Percentiles rank a stretch among this genome's conserved stretches.
Evolutionary conservation across 176 grass and related monocot genomes (phyloP).

Genomic region (Eragrostis curvula): DNA sequence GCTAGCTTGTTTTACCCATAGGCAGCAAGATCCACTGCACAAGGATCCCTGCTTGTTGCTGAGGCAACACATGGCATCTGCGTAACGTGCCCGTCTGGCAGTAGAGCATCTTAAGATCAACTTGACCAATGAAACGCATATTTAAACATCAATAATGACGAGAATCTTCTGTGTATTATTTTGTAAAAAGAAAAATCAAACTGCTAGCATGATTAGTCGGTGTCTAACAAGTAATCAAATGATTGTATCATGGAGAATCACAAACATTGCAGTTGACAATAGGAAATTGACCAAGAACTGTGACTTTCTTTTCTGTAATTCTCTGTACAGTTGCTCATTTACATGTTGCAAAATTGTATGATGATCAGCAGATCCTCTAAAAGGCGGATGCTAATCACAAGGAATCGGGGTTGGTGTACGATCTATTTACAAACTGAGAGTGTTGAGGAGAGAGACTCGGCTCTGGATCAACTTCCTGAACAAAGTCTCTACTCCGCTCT

Average conservation of each 20-base stretch:
- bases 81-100: constrained; percentile 26
- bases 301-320: constrained; percentile 17
- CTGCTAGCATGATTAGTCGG: neutral
- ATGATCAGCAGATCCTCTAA: constrained; percentile 49
- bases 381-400: constrained; percentile 44
- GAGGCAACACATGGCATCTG: constrained; percentile 33
- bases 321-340: constrained; percentile 39
- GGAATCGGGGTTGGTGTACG: neutral
- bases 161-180: constrained; percentile 10
- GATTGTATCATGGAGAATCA: neutral
- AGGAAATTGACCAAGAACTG: constrained; percentile 14
- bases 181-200: neutral
- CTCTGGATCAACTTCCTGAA: constrained; percentile 58
- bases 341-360: constrained; percentile 21
- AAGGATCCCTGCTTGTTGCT: constrained; percentile 40
- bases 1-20: constrained; percentile 38
- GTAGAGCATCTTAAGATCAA: neutral
- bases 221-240: neutral
- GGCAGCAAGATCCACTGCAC: constrained; percentile 44
- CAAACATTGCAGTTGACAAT: neutral
- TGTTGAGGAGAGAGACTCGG: constrained; percentile 66
- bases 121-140: neutral
- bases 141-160: constrained; percentile 22
- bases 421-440: constrained; percentile 52
- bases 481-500: constrained; percentile 46